phyloP scores from a whole-genome alignment of 2,329 filamentous ascomycete genomes.

The Huntiella abstrusa region DNA sequence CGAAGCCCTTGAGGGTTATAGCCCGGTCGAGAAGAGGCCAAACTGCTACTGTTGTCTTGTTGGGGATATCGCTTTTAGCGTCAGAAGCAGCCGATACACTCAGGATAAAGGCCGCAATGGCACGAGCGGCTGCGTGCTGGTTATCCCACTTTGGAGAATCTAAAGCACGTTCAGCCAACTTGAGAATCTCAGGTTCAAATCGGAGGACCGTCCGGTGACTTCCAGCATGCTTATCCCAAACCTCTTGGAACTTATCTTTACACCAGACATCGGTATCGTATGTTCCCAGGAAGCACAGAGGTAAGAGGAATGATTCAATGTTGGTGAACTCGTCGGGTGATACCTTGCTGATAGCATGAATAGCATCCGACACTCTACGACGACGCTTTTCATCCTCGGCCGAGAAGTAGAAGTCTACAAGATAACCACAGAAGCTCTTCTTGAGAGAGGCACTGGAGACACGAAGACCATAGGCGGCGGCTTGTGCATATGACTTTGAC shows the following conservation, averaged over 20 bases:
- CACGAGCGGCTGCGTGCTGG: constrained; percentile 71
- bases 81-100: constrained; percentile 25
- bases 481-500: constrained; percentile 69
- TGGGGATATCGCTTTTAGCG: constrained; percentile 38
- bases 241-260: constrained; percentile 58
- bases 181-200: constrained; percentile 67
- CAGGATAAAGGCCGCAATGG: constrained; percentile 46
- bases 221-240: constrained; percentile 82
- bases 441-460: constrained; percentile 30
- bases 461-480: constrained; percentile 68
- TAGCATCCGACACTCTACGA: constrained; percentile 62
- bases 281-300: constrained; percentile 73
- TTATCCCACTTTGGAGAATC: constrained; percentile 75
- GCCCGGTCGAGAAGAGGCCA: constrained; percentile 77
- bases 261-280: constrained; percentile 73
- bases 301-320: constrained; percentile 56
- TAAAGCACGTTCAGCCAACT: constrained; percentile 46
- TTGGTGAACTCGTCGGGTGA: constrained; percentile 75
- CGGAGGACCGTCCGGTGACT: constrained; percentile 64
- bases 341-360: constrained; percentile 66
- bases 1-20: constrained; percentile 75
- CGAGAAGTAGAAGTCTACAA: constrained; percentile 57
- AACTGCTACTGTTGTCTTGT: constrained; percentile 39
- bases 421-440: constrained; percentile 30
- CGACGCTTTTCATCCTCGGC: constrained; percentile 61